Base-by-base conservation (phyloP, 768 basidiomycete genomes). In the Leucosporidium scottii region DNA sequence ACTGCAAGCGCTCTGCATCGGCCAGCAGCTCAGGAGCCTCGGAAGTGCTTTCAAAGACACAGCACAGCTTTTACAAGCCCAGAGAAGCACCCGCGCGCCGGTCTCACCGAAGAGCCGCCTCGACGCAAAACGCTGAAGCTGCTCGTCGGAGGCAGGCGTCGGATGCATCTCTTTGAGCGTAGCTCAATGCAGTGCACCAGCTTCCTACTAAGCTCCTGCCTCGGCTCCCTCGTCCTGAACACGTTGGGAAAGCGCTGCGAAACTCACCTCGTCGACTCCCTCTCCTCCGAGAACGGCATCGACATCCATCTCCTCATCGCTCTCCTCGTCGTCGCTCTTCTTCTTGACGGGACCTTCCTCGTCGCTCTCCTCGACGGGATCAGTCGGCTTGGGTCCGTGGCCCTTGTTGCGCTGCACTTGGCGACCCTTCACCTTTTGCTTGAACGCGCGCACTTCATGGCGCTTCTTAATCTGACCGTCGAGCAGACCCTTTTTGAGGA, bases 391-490 rank as follows among this genome's bases (percentile, higher is more conserved):
- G n/a, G 72, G 66, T 5, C 75, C 75, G 39, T 44, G 39, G 25
- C 79, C 79, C 51, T 76, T 63, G 77, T 78, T 57, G 64, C 74
- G 44, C 71, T 66, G 47, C 23, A 70, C 69, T 72, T 81, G 84
- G 71, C 87, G 83, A 51, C 82, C 81, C 75, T 89, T 83, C 34
- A 85, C 81, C 77, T 87, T 86, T 78, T 87, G 88, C 74, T 85
- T 84, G 69, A 85, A 80, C 75, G 90, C 84, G 75, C 91, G 87
- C 74, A 87, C 85, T 74, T 91, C 89, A 66, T 86, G 84, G n/a
- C 93, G 82, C 8, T 86, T 83, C 74, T 90, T 83, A 60, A 98
- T 96, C 25, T 86, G 85, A 72, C 90, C 88, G 76, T 91, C 90
- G 62, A 98, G 85, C 75, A 88, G 86, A 1, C 93, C 93, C 66